Evolutionary conservation across 2,329 filamentous ascomycete genomes (phyloP), one percentile per base, ranked within the genome.

Genomic region (Monosporascus sp.): DNA sequence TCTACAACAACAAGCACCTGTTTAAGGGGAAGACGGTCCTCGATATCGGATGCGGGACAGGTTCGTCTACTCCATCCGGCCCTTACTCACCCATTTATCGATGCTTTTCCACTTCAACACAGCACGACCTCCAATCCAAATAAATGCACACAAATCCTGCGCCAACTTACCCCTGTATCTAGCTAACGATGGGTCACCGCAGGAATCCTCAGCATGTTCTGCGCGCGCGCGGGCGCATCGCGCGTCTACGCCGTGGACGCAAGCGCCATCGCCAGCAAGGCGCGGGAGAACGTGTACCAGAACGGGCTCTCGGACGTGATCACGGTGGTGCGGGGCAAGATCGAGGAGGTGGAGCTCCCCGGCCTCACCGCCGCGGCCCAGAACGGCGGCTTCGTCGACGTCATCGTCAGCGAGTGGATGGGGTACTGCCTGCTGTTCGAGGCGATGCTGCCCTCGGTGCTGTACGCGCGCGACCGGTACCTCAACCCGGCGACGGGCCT

Each of bases 321-420:
- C 64, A 90, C 86, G 44, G 90, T 89, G 63, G 76, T 96, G 48
- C 83, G 86, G 58, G 92, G 93, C 38, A 89, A 90, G 65, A 89
- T 97, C 55, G 93, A 97, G 69, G 91, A 97, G 60, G 88, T 96
- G 52, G 78, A 73, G 52, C 79, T 91, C 22, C 91, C 89, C 1
- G 86, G 43, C 11, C 22, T 46, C 18, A 5, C 39, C 18, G 18
- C 39, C n/a, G 5, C 39, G 39, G 18, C 17, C 31, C 4, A 35
- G 18, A 15, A 24, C n/a, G 39, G 93, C 7, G 77, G 84, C 51
- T 77, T 92, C 65, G 92, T 97, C 46, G 93, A 97, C 72, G 87
- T 97, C 64, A 96, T 97, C 66, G 87, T 97, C 55, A 95, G 89
- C 55, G 92, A 97, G 70, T 97, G 92, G 92, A 97, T 97, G 92